Evolutionary conservation across 495 filamentous ascomycete genomes (phyloP).

Genomic region (Xylaria acuta): DNA sequence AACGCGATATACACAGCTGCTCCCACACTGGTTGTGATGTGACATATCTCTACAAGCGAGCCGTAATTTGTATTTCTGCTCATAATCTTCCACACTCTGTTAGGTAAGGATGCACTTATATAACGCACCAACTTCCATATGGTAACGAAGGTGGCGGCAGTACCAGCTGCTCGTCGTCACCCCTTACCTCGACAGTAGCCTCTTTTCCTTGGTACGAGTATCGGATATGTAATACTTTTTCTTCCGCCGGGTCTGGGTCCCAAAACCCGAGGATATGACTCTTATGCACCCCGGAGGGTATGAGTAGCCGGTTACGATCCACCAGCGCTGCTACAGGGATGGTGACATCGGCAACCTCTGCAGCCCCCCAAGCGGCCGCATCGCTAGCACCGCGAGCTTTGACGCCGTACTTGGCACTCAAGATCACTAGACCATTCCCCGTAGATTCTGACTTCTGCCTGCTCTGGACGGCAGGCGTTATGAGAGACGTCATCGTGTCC

Average conservation of each 20-base stretch:
- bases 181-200: neutral
- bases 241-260: neutral
- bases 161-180: neutral
- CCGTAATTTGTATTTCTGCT: neutral
- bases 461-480: neutral
- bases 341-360: constrained; percentile 45
- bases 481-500: constrained; percentile 1
- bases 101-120: too few species aligned
- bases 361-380: constrained; percentile 25
- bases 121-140: neutral
- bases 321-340: constrained; percentile 42
- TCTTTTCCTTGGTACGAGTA: neutral
- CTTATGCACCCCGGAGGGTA: neutral
- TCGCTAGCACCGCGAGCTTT: constrained; percentile 23
- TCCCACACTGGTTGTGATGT: neutral
- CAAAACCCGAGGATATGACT: neutral
- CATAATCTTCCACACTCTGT: neutral
- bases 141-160: neutral
- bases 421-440: neutral
- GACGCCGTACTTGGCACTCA: constrained; percentile 44
- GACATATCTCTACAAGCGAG: neutral
- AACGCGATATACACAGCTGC: neutral
- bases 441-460: neutral
- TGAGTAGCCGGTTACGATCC: constrained; percentile 7
- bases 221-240: neutral